Percentiles rank a stretch among this genome's conserved stretches.
Conservation (phyloP, 371 early-diverging fungal genomes). For the Mucor indicus region DNA sequence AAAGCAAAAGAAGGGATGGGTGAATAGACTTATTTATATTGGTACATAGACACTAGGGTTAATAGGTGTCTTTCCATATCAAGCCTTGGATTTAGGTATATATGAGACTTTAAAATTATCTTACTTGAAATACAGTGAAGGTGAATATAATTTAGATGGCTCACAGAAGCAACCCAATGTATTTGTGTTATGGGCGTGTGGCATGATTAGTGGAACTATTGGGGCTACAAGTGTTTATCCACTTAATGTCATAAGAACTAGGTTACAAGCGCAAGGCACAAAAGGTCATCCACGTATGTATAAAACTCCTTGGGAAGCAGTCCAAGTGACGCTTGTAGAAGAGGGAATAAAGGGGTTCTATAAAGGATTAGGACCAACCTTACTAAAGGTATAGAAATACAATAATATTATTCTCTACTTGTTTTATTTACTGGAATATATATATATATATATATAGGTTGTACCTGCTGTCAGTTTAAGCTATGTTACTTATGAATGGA, state of each 20-base stretch:
- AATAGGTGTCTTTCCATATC: slow-evolving; percentile 78
- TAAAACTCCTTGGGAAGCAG: slow-evolving; percentile 62
- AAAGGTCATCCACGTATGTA: slow-evolving; percentile 68
- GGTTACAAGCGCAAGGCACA: slow-evolving; percentile 81
- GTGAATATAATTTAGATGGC: slow-evolving; percentile 27
- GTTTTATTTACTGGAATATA: background rate
- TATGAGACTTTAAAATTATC: slow-evolving; percentile 69
- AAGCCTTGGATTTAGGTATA: slow-evolving; percentile 68
- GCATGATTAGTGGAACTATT: slow-evolving; percentile 66
- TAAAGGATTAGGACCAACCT: slow-evolving; percentile 78
- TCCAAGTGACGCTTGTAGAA: slow-evolving; percentile 56
- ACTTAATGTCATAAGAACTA: slow-evolving; percentile 66
- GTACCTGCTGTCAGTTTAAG: slow-evolving; percentile 65
- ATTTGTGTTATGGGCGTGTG: slow-evolving; percentile 57
- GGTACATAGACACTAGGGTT: slow-evolving; percentile 54
- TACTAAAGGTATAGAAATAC: slow-evolving; percentile 55
- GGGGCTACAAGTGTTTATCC: slow-evolving; percentile 75
- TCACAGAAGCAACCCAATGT: slow-evolving; percentile 42
- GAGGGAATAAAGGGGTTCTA: slow-evolving; percentile 83
- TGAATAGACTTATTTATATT: too few relatives aligned
- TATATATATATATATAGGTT: slow-evolving; percentile 46
- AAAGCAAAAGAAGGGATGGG: too few relatives aligned
- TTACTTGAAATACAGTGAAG: slow-evolving; percentile 50
- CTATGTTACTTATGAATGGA: slow-evolving; percentile 64
- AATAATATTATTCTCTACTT: too few relatives aligned